Base-by-base conservation (phyloP, 345 rosid species). In the Luvunga scandens region DNA sequence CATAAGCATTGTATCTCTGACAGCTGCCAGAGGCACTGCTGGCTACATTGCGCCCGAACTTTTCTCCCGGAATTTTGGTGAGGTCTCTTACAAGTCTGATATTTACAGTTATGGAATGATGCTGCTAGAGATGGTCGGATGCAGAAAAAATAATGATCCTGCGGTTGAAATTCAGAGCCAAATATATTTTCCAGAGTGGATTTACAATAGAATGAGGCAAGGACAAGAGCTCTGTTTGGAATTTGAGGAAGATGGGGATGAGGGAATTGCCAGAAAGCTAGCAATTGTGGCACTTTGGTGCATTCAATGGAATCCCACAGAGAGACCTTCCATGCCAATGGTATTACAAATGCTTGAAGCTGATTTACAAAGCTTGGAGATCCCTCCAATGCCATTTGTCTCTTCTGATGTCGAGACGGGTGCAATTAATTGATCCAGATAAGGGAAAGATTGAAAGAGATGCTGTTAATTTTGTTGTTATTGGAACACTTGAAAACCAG, bases 301-400 rank as follows among this genome's bases (percentile, higher is more conserved):
- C 62, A 59, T 42, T 61, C 69, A 64, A 4, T 78, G 64, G 70
- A 36, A 64, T 31, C 69, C 60, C 14, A 25, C 19, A 22, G 53
- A 75, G 16, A 39, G 77, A 2, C 77, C 77, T 42, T 75, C 78
- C 16, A 75, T 75, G 78, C 45, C 57, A 28, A 65, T 27, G 38
- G 70, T 63, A n/a, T 12, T 75, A 10, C 77, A 75, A 25, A 76
- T 76, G 79, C 45, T 66, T 33, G 79, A 76, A 67, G 79, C 66
- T 33, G 55, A 67, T 13, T 53, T 66, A 8, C 68, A 63, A 25
- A 63, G 70, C 45, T 6, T 75, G 53, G 70, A 39, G 27, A 65
- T 75, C 6, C 70, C 78, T 62, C 38, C 70, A 2, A 42, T 42
- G 27, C 78, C 78, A 16, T 75, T 75, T 42, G 78, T 65, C 55